Percentiles rank a stretch among this genome's conserved stretches.
These are phyloP conservation scores for Sclerotinia borealis DNA, from an alignment of 2,329 filamentous ascomycete species.

Conservation along the genomic window DNA sequence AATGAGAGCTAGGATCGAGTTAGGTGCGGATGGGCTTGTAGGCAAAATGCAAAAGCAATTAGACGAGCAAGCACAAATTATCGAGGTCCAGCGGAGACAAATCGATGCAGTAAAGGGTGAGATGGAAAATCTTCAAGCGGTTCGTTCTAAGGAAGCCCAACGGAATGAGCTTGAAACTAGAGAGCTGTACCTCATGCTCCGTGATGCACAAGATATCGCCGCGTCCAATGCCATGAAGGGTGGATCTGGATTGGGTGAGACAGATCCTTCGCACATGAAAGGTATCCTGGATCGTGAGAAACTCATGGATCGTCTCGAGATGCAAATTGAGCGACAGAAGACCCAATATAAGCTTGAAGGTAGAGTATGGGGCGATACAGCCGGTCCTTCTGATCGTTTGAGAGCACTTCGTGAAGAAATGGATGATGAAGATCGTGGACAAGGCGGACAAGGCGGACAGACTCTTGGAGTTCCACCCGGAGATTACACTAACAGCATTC, in stretches of 20 bases:
- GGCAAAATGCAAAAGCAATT: constrained; percentile 88
- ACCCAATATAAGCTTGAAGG: constrained; percentile 97
- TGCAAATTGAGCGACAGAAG: constrained; percentile 93
- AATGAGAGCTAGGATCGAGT: constrained; percentile 78
- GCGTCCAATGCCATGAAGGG: constrained; percentile 69
- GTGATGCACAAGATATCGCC: constrained; percentile 93
- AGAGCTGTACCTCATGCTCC: constrained; percentile 96
- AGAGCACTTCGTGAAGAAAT: constrained; percentile 91
- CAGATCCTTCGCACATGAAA: constrained; percentile 72
- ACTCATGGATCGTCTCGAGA: constrained; percentile 89
- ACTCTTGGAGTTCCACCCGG: constrained; percentile 42
- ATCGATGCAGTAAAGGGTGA: constrained; percentile 86
- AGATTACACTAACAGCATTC: constrained; percentile 65
- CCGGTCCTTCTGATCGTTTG: constrained; percentile 84
- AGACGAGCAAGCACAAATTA: constrained; percentile 87
- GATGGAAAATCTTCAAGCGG: constrained; percentile 75
- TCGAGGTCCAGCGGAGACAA: constrained; percentile 81
- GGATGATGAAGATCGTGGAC: constrained; percentile 57
- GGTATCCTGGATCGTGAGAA: constrained; percentile 89
- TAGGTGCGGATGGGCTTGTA: constrained; percentile 90
- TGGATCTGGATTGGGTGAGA: constrained; percentile 44
- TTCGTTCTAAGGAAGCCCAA: constrained; percentile 86
- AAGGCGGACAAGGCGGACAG: not conserved
- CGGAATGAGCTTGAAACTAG: constrained; percentile 92
- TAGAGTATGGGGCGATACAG: constrained; percentile 75